phyloP scores from a whole-genome alignment of 306 rosid species.

The Prunus campanulata region DNA sequence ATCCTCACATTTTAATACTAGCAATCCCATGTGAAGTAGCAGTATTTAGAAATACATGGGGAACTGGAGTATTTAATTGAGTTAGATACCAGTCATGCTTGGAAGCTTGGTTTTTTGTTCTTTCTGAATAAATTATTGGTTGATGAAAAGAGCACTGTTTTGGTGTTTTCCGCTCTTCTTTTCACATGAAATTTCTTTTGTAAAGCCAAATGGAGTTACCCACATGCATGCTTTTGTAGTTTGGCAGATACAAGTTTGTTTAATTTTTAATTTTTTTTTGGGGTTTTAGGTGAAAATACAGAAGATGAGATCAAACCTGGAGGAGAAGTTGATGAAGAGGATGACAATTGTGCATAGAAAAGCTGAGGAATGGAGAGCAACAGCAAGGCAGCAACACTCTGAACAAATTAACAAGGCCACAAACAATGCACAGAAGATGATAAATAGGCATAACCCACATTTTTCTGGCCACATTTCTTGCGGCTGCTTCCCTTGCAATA shows the following conservation, averaged over 20 bases:
- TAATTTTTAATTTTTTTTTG: not conserved
- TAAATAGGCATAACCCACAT: slow-evolving; percentile 39
- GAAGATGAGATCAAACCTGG: slow-evolving; percentile 88
- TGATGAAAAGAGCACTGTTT: not conserved
- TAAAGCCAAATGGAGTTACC: not conserved
- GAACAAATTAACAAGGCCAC: slow-evolving; percentile 65
- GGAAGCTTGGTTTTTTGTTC: slow-evolving; percentile 22
- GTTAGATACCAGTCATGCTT: not conserved
- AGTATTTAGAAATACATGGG: slow-evolving; percentile 26
- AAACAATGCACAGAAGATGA: slow-evolving; percentile 56
- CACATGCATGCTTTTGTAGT: slow-evolving; percentile 4
- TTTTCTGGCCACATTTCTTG: slow-evolving; percentile 59
- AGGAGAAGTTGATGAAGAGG: slow-evolving; percentile 93
- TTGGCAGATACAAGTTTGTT: not conserved
- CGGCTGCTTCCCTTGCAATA: slow-evolving; percentile 87
- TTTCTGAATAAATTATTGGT: slow-evolving; percentile 5
- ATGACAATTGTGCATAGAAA: slow-evolving; percentile 77
- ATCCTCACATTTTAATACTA: slow-evolving; percentile 16
- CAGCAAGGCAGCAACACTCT: slow-evolving; percentile 66
- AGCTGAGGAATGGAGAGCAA: slow-evolving; percentile 81
- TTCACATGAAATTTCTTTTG: not conserved
- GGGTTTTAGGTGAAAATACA: slow-evolving; percentile 74
- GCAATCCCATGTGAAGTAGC: slow-evolving; percentile 39
- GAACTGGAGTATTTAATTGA: slow-evolving; percentile 24
- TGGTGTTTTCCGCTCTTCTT: not conserved